Conservation (phyloP, 441 rosid species). For the Pelargonium myrrhifolium region DNA sequence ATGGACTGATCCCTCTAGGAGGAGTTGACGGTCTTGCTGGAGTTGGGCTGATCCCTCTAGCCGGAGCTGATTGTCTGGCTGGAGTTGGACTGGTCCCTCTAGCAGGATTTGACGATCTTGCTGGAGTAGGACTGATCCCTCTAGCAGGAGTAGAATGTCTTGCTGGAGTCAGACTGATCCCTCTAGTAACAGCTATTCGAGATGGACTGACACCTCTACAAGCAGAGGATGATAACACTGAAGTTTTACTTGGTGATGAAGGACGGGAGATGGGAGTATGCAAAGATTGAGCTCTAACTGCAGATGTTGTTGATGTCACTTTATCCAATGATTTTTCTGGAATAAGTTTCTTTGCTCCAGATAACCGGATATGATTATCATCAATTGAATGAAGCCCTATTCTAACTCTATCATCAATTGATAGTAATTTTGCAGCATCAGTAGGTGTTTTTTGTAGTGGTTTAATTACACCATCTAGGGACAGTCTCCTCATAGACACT, state of each 20-base stretch:
- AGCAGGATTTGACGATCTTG: slow-evolving; percentile 73
- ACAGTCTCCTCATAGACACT: slow-evolving; percentile 45
- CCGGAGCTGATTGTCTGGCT: background rate
- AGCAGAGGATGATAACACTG: slow-evolving; percentile 32
- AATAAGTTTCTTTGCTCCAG: slow-evolving; percentile 39
- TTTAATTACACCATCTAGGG: slow-evolving; percentile 34
- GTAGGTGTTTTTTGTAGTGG: slow-evolving; percentile 54
- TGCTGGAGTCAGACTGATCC: slow-evolving; percentile 14
- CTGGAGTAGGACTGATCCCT: slow-evolving; percentile 42
- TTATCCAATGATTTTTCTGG: slow-evolving; percentile 47
- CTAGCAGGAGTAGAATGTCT: slow-evolving; percentile 77
- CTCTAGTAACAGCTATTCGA: slow-evolving; percentile 19
- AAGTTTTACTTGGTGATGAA: slow-evolving; percentile 59
- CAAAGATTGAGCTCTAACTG: slow-evolving; percentile 46
- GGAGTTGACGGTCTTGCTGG: slow-evolving; percentile 66
- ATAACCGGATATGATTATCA: slow-evolving; percentile 30
- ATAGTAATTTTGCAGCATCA: slow-evolving; percentile 39
- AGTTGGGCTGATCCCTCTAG: slow-evolving; percentile 2
- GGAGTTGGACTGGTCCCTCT: background rate
- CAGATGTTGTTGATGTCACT: slow-evolving; percentile 30
- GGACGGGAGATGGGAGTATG: slow-evolving; percentile 27
- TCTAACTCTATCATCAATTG: slow-evolving; percentile 35
- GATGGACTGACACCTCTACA: slow-evolving; percentile 68
- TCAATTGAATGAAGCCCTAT: slow-evolving; percentile 40
- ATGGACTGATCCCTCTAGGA: slow-evolving; percentile 64